These are phyloP conservation scores for Neurospora intermedia DNA, from an alignment of 495 filamentous ascomycete species.

Conservation along the genomic window DNA sequence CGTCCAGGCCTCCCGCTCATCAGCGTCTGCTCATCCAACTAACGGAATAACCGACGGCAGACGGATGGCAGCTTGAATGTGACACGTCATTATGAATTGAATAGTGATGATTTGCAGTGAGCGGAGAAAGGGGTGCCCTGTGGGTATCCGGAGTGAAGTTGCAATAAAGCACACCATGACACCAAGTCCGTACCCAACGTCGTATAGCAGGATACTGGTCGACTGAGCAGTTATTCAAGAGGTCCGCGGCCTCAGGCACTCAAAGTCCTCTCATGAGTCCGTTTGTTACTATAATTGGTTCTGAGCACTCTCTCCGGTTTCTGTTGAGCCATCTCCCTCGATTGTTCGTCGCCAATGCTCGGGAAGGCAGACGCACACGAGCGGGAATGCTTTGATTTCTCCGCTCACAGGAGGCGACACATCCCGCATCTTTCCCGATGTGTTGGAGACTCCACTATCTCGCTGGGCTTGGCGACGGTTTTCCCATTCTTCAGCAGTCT, in stretches of 20 bases:
- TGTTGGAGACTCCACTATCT: conserved; percentile 88
- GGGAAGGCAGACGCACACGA: conserved; percentile 95
- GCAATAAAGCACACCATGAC: conserved; percentile 12
- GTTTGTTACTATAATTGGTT: conserved; percentile 12
- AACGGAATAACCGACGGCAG: neutral
- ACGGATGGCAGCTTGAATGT: neutral
- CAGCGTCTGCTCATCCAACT: neutral
- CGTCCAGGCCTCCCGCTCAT: neutral
- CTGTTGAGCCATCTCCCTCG: conserved; percentile 65
- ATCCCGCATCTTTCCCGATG: conserved; percentile 49
- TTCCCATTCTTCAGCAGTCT: conserved; percentile 84
- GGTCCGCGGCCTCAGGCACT: conserved; percentile 12
- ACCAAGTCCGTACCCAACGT: conserved; percentile 34
- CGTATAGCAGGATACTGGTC: conserved; percentile 18
- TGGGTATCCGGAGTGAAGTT: conserved; percentile 4
- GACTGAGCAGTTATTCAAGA: conserved; percentile 24
- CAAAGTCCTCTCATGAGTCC: conserved; percentile 19
- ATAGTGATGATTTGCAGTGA: neutral
- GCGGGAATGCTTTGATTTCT: conserved; percentile 95
- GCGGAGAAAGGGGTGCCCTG: neutral
- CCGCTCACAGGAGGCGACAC: conserved; percentile 59
- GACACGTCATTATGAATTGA: neutral
- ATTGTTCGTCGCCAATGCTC: conserved; percentile 97
- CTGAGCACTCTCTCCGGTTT: conserved; percentile 40
- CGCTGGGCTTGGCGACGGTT: conserved; percentile 63